Evolutionary conservation across 2,329 filamentous ascomycete genomes (phyloP), one percentile per base, ranked within the genome.

Genomic region (Ceratocystis papillata): DNA sequence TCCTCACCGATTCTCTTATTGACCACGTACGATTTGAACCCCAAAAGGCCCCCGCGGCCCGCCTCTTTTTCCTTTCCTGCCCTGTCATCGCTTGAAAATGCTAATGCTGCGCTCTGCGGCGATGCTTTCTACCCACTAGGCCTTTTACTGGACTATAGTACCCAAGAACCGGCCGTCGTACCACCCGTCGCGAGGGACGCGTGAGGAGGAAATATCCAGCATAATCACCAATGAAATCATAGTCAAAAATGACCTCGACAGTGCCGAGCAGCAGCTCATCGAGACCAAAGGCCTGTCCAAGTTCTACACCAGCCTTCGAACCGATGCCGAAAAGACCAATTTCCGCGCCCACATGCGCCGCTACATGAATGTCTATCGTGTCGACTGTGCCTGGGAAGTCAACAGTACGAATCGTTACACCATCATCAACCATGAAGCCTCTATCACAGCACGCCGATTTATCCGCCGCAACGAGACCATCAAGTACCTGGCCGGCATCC

Each of bases 121-220:
- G 62, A 15, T 5, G 10, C 22, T 17, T 33, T 17, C 37, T 30
- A 7, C 46, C 33, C 48, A 45, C 68, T 71, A 96, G 93, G 87
- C 90, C 8, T 96, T 89, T 76, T 99, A 94, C 79, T 97, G 94
- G 93, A 93, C 93, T 5, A 89, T 84, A 3, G 96, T 96, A 67
- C 92, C 93, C 70, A 99, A 99, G 77, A 96, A 97, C 72, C 87
- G 89, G 68, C 86, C 85, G 66, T 90, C 89, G 65, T 97, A 96
- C 75, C 88, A 89, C 71, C 83, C 90, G 0, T 90, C 88, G 5
- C 87, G 94, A 69, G 90, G 90, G 50, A 80, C 97, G 63, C 84
- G 83, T 65, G 82, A 86, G 71, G 80, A 82, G 65, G 83, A 84
- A 57, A 82, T 88, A 46, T 75, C 80, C 60, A 80, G 82, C 69